Base-by-base conservation (phyloP, 2,329 filamentous ascomycete genomes). In the Pseudogymnoascus sp. region DNA sequence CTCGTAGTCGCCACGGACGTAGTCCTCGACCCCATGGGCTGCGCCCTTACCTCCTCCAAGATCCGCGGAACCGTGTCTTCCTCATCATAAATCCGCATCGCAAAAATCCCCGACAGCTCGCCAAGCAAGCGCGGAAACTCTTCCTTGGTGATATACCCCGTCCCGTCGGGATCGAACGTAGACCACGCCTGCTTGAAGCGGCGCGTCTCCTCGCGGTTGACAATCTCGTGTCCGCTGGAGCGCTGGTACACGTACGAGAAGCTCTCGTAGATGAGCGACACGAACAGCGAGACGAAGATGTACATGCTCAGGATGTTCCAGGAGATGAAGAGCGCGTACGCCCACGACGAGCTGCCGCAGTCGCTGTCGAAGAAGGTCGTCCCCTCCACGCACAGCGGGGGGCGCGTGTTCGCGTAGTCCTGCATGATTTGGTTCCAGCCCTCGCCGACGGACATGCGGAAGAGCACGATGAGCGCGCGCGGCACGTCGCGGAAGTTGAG, bases 291-390 rank as follows among this genome's bases (percentile, higher is more conserved):
- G 71, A 97, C 93, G 70, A 99, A 99, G 70, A 99, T 96, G 76
- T 99, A 99, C 94, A 99, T 99, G 88, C 93, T 97, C 75, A 99
- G 83, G 69, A 99, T 93, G 78, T 99, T 99, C 94, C 94, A 99
- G 4, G 88, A 85, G 62, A 97, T 92, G 77, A 99, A 99, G 8
- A 99, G 79, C 35, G 86, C 85, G 59, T 92, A 83, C 6, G 94
- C 92, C 92, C 94, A 99, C 38, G 86, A 83, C 58, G 86, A 83
- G 75, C 93, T 96, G 62, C 94, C 94, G 70, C 94, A 99, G 75
- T 99, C 95, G 69, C 91, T 94, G 41, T 89, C 78, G 69, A 92
- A 93, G 74, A 96, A 97, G 38, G 81, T 81, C 1, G 77, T 70
- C 36, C 81, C 81, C 18, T 86, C 80, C 1, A 92, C 91, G 74